Evolutionary conservation across 1,139 yeast species (phyloP), one percentile per base, ranked within the genome.

Genomic region (Nakaseomyces glabratus): DNA sequence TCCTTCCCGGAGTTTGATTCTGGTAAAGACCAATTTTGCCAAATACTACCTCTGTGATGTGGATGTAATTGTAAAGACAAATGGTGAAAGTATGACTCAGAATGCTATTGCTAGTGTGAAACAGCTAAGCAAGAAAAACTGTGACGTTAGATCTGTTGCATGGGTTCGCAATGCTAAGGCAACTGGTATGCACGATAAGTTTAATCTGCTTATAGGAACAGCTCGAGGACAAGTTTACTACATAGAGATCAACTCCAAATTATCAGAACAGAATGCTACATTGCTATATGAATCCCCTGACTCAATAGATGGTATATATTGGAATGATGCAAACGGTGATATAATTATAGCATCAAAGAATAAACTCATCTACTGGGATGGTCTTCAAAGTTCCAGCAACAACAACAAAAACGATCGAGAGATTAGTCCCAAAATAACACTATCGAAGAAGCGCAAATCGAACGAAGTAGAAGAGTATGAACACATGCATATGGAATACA

Each of bases 311-410:
- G 59, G 60, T 4, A 36, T 53, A 3, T 29, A 43, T 10, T 50
- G 40, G 40, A 29, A 40, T 16, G 31, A 14, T 6, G 13, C 35
- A 8, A 18, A 18, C 3, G 33, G 35, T 2, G 38, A 40, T 11
- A 40, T 51, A 7, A 31, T 54, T 4, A 35, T 54, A 24, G 60
- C 65, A 1, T 55, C 65, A 18, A 63, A 63, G 2, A 65, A 65
- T 21, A 57, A 58, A 16, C 55, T 70, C 4, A 56, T 61, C 43
- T 61, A 55, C 33, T 71, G 73, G 71, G 40, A 46, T 24, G 40
- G 40, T 1, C 38, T 44, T 18, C 37, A 43, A 16, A 43, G 43
- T 17, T 9, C 14, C 49, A 42, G 11, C n/a, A 36, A 22, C 25
- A 16, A 33, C 15, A 20, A 18, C 10, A 17, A 18, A 11, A 9